Evolutionary conservation across 768 basidiomycete species (phyloP), one percentile per base, ranked within the genome.

Genomic region (Trametes maxima): DNA sequence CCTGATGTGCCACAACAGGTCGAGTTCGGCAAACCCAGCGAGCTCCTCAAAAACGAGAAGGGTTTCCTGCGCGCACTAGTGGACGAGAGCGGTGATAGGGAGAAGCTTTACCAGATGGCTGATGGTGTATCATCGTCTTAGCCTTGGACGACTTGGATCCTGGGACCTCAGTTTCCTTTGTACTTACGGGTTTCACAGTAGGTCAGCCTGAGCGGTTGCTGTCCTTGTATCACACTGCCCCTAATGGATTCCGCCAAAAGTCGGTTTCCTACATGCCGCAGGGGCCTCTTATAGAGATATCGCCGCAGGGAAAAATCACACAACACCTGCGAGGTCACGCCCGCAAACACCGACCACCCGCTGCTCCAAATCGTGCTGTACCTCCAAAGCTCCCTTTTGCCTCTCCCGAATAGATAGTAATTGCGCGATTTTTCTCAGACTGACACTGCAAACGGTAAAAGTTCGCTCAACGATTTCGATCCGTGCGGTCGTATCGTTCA

Each of bases 11-110:
- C 7, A 2, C 14, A 7, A 11, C 50, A 72, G 74, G 71, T 78
- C 37, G 85, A 87, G 63, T 86, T 80, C 58, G 85, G 82, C 43
- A 68, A 73, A 14, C 87, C 87, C 1, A 67, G 59, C 16, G 73
- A 72, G 7, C 74, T 91, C 45, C 75, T 90, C 42, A 72, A 71
- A 42, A 83, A 82, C 43, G 72, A 82, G 53, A 73, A 73, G 13
- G 81, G 85, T 3, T 70, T 74, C 56, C 72, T 87, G 47, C 78
- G 81, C 51, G 69, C 82, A 2, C 70, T 87, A 42, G 85, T 88
- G 0, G 82, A 87, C 39, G 81, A 81, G 59, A 85, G 82, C 58
- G 78, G 77, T 1, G 85, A 87, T 63, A 80, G 75, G 58, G 78
- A 80, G 5, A 67, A 63, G 8, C 66, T 88, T 22, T 78, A 80